Evolutionary conservation across 1,139 yeast species (phyloP).

Genomic region (Lodderomyces orthopsilosis): DNA sequence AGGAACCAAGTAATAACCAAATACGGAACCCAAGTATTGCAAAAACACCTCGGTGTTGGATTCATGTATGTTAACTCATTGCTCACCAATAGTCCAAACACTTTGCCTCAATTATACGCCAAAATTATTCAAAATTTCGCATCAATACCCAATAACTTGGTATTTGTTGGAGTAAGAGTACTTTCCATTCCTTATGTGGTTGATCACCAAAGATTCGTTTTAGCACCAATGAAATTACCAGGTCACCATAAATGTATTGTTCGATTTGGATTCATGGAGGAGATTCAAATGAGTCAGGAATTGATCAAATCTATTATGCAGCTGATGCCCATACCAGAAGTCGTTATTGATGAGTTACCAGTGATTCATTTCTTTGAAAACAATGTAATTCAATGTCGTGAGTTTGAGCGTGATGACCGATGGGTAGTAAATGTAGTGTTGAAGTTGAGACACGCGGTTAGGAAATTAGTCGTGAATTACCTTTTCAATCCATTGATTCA

Average conservation of each 20-base stretch:
- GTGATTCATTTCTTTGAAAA: slow-evolving; percentile 38
- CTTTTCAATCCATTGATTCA: slow-evolving; percentile 29
- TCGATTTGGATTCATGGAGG: slow-evolving; percentile 48
- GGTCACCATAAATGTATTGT: slow-evolving; percentile 47
- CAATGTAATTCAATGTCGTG: slow-evolving; percentile 29
- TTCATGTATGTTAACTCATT: slow-evolving; percentile 37
- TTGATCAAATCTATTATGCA: slow-evolving; percentile 26
- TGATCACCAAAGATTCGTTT: slow-evolving; percentile 29
- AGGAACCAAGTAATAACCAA: slow-evolving; percentile 11
- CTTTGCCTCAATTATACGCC: slow-evolving; percentile 41
- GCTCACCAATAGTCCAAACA: slow-evolving; percentile 35
- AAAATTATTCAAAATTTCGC: slow-evolving; percentile 36
- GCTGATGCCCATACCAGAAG: slow-evolving; percentile 21
- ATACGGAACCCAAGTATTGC: slow-evolving; percentile 22
- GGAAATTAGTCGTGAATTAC: slow-evolving; percentile 25
- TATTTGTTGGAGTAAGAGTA: slow-evolving; percentile 41
- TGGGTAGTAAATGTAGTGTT: slow-evolving; percentile 18
- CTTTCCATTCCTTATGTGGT: slow-evolving; percentile 41
- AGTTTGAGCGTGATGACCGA: slow-evolving; percentile 16
- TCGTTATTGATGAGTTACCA: slow-evolving; percentile 10
- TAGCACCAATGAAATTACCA: slow-evolving; percentile 37
- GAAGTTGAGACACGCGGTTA: slow-evolving; percentile 14
- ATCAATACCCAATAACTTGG: slow-evolving; percentile 40
- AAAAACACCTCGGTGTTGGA: slow-evolving; percentile 36
- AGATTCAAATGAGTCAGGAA: slow-evolving; percentile 25